phyloP scores from a whole-genome alignment of 495 filamentous ascomycete species.

The Xylaria grammica region DNA sequence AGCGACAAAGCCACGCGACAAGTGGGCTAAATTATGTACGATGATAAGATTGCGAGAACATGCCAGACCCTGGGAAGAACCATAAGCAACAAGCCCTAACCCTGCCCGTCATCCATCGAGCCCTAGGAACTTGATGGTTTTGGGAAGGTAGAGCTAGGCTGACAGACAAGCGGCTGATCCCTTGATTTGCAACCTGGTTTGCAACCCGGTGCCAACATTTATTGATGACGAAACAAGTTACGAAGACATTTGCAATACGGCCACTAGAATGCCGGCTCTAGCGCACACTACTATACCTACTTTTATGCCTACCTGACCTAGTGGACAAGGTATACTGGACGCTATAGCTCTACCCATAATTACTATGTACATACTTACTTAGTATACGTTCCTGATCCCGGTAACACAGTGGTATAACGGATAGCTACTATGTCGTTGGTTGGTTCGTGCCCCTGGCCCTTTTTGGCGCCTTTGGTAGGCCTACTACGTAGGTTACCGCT shows the following conservation, averaged over 20 bases:
- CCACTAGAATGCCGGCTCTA: conserved; percentile 1
- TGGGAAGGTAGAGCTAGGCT: conserved; percentile 20
- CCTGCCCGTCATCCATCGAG: conserved; percentile 8
- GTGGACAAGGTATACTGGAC: too few relatives aligned
- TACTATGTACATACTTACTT: too few relatives aligned
- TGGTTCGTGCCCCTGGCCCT: neutral
- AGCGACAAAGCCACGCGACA: conserved; percentile 14
- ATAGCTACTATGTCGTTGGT: neutral
- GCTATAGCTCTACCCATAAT: too few relatives aligned
- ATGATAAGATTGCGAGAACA: conserved; percentile 23
- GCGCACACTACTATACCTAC: too few relatives aligned
- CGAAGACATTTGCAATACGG: conserved; percentile 9
- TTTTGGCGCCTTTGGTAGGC: too few relatives aligned
- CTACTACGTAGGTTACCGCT: too few relatives aligned
- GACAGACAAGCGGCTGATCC: conserved; percentile 21
- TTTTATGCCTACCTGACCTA: too few relatives aligned
- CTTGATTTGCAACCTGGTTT: conserved; percentile 5
- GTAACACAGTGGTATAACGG: neutral
- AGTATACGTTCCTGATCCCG: neutral
- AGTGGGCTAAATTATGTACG: conserved; percentile 19
- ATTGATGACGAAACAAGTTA: conserved; percentile 19
- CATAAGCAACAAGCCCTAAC: conserved; percentile 6
- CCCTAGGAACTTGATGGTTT: conserved; percentile 14
- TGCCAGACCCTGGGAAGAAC: conserved; percentile 7
- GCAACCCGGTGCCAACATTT: neutral